Base-by-base conservation (phyloP, 441 rosid species). In the Caryocar brasiliense region DNA sequence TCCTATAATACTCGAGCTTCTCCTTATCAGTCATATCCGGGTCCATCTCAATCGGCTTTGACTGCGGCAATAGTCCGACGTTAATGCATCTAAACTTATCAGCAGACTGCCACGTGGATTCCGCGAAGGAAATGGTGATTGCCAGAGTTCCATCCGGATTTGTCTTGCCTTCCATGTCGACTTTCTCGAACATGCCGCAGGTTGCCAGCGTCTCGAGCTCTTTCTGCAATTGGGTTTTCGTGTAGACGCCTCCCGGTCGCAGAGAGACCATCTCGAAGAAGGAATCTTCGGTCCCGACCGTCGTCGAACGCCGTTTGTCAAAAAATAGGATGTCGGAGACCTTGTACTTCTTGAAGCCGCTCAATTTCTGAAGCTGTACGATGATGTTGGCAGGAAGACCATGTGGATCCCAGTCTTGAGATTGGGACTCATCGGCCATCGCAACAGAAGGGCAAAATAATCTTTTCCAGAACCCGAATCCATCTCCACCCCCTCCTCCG, bases 171-270 rank as follows among this genome's bases (percentile, higher is more conserved):
- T 87, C 95, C 75, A 92, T 64, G 11, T 92, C 96, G 10, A 92
- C 95, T 48, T 74, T 92, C 80, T 92, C 96, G 32, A 92, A 92
- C 98, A 92, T 87, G 22, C 98, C 98, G 15, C 98, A 88, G 7
- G 92, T 80, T 26, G 88, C 87, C 37, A 92, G 74, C 15, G 73
- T 78, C 61, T 92, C 95, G 0, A 92, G 89, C 82, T 92, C 98
- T 53, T 85, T 83, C 59, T 69, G 80, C 13, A 92, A 73, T 62
- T 83, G 94, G 2, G 80, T 50, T 62, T 85, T 92, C 0, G 94
- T 81, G 76, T 92, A 92, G 19, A 85, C 66, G 25, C 98, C 95
- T 0, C 94, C 95, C 0, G 92, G 87, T 15, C 82, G 79, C 11
- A 92, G 54, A 8, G 94, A 78, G 5, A 92, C 96, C 98, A 92